Evolutionary conservation across 805 yeast species (phyloP).

Genomic region (Candida saitoana): DNA sequence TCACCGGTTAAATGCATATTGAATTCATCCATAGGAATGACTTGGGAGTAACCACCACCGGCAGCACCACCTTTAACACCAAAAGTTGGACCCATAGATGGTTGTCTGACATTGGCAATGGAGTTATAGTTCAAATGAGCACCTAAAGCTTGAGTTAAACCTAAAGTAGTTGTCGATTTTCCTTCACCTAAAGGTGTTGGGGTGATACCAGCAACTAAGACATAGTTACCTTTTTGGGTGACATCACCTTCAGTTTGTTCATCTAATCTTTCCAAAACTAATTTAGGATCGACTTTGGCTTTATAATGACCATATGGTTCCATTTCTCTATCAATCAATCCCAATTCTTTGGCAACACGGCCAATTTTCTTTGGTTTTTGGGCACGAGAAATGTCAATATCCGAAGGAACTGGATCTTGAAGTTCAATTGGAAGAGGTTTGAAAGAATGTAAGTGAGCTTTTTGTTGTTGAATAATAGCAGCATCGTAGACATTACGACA

Average conservation of each 20-base stretch:
- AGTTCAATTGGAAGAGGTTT: conserved; percentile 56
- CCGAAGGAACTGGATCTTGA: conserved; percentile 72
- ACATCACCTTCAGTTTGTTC: conserved; percentile 31
- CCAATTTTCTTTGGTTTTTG: conserved; percentile 69
- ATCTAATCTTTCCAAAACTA: conserved; percentile 54
- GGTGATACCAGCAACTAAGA: conserved; percentile 77
- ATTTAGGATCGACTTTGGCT: conserved; percentile 67
- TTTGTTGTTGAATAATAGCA: conserved; percentile 55
- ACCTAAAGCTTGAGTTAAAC: conserved; percentile 75
- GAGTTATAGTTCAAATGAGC: conserved; percentile 68
- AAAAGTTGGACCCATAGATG: conserved; percentile 85
- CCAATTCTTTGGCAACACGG: conserved; percentile 66
- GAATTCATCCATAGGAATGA: conserved; percentile 85
- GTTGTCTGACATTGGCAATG: conserved; percentile 81
- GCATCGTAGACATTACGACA: conserved; percentile 68
- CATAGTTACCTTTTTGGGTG: conserved; percentile 57
- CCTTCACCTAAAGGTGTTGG: conserved; percentile 88
- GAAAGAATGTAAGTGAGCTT: conserved; percentile 44
- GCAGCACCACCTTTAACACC: conserved; percentile 92
- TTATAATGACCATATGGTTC: conserved; percentile 74
- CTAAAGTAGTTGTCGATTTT: conserved; percentile 79
- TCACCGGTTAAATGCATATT: conserved; percentile 85
- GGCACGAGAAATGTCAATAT: conserved; percentile 71
- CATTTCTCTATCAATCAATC: conserved; percentile 61
- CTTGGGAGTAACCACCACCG: conserved; percentile 86